Percentiles rank a stretch among this genome's conserved stretches.
Evolutionary conservation across 108 stramenopile species (phyloP).

Genomic region (Cyclotella cryptica): DNA sequence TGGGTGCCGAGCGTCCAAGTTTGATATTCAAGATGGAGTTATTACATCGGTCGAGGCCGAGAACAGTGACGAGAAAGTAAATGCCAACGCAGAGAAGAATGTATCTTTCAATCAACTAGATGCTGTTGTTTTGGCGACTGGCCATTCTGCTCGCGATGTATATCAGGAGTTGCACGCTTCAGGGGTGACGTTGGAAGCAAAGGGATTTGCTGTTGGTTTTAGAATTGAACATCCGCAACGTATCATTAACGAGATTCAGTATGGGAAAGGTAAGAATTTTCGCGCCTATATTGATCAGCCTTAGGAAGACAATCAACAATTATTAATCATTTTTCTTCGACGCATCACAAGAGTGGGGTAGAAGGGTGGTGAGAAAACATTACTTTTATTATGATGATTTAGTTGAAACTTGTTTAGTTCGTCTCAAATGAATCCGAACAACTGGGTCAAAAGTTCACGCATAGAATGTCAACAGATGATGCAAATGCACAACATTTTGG

Average conservation of each 20-base stretch:
- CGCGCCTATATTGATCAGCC: background rate
- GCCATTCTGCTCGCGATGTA: slow-evolving; percentile 93
- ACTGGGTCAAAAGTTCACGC: slow-evolving; percentile 47
- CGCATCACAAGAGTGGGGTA: slow-evolving; percentile 63
- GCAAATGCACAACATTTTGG: slow-evolving; percentile 67
- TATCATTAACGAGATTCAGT: slow-evolving; percentile 88
- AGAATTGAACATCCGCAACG: slow-evolving; percentile 94
- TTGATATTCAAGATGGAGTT: slow-evolving; percentile 58
- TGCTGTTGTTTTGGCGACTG: slow-evolving; percentile 90
- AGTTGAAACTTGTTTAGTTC: background rate
- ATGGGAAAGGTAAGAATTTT: slow-evolving; percentile 57
- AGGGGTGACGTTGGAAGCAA: slow-evolving; percentile 85
- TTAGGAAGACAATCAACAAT: background rate
- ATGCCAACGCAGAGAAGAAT: background rate
- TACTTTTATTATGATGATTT: background rate
- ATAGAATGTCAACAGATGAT: slow-evolving; percentile 67
- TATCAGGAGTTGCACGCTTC: slow-evolving; percentile 80
- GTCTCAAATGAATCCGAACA: background rate
- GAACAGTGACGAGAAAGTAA: slow-evolving; percentile 33
- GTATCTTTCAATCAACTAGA: slow-evolving; percentile 40
- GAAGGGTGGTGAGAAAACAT: slow-evolving; percentile 51
- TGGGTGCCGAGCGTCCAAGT: slow-evolving; percentile 74
- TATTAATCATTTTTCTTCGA: background rate
- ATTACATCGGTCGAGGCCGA: slow-evolving; percentile 57
- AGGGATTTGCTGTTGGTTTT: slow-evolving; percentile 96